Conservation (phyloP, 2,329 filamentous ascomycete species). For the Ceratocystis lukuohia region DNA sequence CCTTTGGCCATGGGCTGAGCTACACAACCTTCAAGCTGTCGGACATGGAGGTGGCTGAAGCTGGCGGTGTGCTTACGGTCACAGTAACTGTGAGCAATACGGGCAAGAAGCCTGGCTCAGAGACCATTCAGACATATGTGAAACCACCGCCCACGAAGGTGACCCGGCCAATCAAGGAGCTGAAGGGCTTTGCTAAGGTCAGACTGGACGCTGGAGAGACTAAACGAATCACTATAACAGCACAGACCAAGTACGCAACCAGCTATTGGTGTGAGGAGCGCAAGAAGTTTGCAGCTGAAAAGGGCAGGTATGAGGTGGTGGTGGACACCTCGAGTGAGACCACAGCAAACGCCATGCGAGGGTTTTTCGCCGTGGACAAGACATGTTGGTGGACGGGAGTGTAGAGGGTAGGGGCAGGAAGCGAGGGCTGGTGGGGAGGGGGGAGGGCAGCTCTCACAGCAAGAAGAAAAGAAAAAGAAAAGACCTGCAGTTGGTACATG, state of each 20-base stretch:
- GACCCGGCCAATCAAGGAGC: constrained; percentile 45
- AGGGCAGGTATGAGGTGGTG: constrained; percentile 49
- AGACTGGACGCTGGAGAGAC: constrained; percentile 46
- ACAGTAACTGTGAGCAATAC: constrained; percentile 46
- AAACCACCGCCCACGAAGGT: constrained; percentile 38
- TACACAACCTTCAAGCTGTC: constrained; percentile 56
- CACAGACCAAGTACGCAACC: constrained; percentile 50
- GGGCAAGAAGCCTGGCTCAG: constrained; percentile 39
- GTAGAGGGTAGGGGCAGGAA: constrained; percentile 25
- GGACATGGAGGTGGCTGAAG: constrained; percentile 32
- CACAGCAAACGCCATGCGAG: constrained; percentile 36
- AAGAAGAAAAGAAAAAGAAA: background rate
- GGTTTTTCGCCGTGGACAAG: constrained; percentile 43
- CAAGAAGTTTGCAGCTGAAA: constrained; percentile 51
- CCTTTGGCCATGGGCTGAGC: constrained; percentile 67
- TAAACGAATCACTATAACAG: constrained; percentile 41
- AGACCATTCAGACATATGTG: constrained; percentile 47
- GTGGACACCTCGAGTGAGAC: constrained; percentile 45
- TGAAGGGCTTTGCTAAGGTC: constrained; percentile 54
- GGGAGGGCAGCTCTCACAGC: background rate
- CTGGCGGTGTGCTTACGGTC: constrained; percentile 52
- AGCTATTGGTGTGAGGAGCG: constrained; percentile 59
- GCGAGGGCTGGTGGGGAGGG: background rate
- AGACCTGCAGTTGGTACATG: background rate
- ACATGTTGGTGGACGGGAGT: constrained; percentile 56